Conservation (phyloP, 2,329 filamentous ascomycete species). For the Geosmithia flava region DNA sequence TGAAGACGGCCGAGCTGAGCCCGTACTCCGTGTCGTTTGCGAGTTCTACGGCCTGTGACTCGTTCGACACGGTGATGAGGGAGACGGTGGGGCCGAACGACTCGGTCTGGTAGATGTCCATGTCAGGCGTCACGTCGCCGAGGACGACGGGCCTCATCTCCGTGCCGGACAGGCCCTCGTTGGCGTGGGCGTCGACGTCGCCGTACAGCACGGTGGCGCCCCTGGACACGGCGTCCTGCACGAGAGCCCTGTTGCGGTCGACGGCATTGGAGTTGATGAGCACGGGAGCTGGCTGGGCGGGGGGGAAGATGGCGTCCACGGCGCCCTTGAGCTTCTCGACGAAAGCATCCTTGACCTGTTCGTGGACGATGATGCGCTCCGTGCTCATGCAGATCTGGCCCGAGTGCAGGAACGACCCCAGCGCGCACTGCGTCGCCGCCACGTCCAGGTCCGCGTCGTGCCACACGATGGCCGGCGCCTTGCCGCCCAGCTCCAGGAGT, state of each 20-base stretch:
- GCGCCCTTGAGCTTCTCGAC: constrained; percentile 26
- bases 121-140: constrained; percentile 43
- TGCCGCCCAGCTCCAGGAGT: constrained; percentile 73
- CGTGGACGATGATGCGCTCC: constrained; percentile 55
- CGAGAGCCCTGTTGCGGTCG: constrained; percentile 51
- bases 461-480: constrained; percentile 66
- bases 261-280: constrained; percentile 57
- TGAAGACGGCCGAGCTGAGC: constrained; percentile 60
- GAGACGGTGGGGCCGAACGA: constrained; percentile 67
- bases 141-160: constrained; percentile 54
- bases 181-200: constrained; percentile 17
- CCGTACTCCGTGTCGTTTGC: constrained; percentile 80
- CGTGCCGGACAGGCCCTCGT: constrained; percentile 14
- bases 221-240: constrained; percentile 55
- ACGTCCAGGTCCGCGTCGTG: constrained; percentile 67
- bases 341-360: constrained; percentile 31
- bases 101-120: constrained; percentile 67
- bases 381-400: constrained; percentile 85
- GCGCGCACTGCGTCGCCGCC: constrained; percentile 54
- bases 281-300: constrained; percentile 52
- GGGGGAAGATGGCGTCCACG: constrained; percentile 29
- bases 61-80: constrained; percentile 50
- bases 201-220: constrained; percentile 43
- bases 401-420: constrained; percentile 59
- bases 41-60: constrained; percentile 59